Evolutionary conservation across 2,329 filamentous ascomycete species (phyloP).

Genomic region (Orbilia quercus): DNA sequence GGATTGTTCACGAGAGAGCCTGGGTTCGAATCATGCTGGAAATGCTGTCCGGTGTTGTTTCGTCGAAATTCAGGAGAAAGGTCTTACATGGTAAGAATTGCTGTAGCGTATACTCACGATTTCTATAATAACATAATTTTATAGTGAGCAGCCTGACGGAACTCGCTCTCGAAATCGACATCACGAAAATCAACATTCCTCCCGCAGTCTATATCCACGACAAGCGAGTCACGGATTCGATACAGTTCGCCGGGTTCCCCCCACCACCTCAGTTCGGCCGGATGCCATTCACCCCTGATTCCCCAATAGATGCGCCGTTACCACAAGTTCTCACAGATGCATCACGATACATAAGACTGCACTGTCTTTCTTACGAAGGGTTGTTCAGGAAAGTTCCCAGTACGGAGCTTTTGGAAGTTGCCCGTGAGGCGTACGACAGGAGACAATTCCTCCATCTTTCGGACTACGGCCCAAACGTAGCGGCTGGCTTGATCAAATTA

Average conservation of each 20-base stretch:
- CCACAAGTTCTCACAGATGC: conserved; percentile 69
- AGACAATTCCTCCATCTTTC: conserved; percentile 69
- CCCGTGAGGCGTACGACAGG: conserved; percentile 69
- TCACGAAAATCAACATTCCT: conserved; percentile 69
- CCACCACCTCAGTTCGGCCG: conserved; percentile 65
- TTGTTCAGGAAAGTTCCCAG: conserved; percentile 69
- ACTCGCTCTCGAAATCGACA: conserved; percentile 67
- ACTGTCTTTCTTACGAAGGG: conserved; percentile 67
- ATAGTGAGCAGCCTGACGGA: conserved; percentile 67
- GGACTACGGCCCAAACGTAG: conserved; percentile 68
- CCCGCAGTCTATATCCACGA: conserved; percentile 69
- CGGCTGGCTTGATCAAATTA: conserved; percentile 68
- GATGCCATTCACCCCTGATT: conserved; percentile 63
- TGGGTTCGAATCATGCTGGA: conserved; percentile 70
- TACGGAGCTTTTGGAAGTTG: conserved; percentile 66
- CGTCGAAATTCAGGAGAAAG: conserved; percentile 70
- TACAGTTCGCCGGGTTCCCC: conserved; percentile 64
- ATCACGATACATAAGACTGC: conserved; percentile 67
- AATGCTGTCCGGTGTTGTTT: conserved; percentile 70
- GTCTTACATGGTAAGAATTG: conserved; percentile 66
- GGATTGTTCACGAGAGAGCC: conserved; percentile 70
- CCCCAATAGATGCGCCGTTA: conserved; percentile 64
- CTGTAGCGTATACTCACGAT: neutral
- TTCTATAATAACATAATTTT: conserved; percentile 7
- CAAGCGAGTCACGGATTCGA: conserved; percentile 64